A percentile compares a stretch with the other conserved stretches of the same genome.
Evolutionary conservation across 2,329 filamentous ascomycete genomes (phyloP).

Genomic region (Cordyceps militaris): DNA sequence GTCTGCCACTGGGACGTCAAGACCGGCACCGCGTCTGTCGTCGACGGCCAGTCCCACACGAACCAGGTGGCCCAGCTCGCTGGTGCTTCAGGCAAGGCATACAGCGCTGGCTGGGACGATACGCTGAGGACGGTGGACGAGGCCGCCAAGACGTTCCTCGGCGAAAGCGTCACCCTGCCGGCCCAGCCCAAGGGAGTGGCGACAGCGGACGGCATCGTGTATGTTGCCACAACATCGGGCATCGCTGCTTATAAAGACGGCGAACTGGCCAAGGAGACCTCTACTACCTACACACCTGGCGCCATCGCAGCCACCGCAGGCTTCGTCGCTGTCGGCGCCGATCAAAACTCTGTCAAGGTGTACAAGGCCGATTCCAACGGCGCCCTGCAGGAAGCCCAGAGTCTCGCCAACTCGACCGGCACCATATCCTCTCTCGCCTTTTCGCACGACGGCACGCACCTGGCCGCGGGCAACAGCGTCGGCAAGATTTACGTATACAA

Average conservation of each 20-base stretch:
- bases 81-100: slow-evolving; percentile 55
- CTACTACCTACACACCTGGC: slow-evolving; percentile 59
- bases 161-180: slow-evolving; percentile 57
- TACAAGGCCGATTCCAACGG: slow-evolving; percentile 54
- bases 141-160: slow-evolving; percentile 67
- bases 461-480: slow-evolving; percentile 75
- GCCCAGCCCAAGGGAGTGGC: slow-evolving; percentile 75
- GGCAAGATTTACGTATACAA: slow-evolving; percentile 82
- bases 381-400: slow-evolving; percentile 45
- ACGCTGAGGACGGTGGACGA: slow-evolving; percentile 73
- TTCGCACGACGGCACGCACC: slow-evolving; percentile 64
- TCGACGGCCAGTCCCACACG: slow-evolving; percentile 76
- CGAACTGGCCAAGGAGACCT: slow-evolving; percentile 50
- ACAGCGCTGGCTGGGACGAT: slow-evolving; percentile 92
- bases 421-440: slow-evolving; percentile 77
- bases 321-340: slow-evolving; percentile 67
- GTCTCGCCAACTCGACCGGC: slow-evolving; percentile 62
- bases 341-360: slow-evolving; percentile 67
- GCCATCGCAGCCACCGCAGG: slow-evolving; percentile 63
- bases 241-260: slow-evolving; percentile 52
- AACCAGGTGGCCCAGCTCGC: slow-evolving; percentile 79
- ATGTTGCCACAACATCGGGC: slow-evolving; percentile 50
- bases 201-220: slow-evolving; percentile 42
- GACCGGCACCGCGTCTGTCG: slow-evolving; percentile 58
- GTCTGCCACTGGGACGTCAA: slow-evolving; percentile 77